phyloP scores from a whole-genome alignment of 2,329 filamentous ascomycete genomes.

The Didymella keratinophila region DNA sequence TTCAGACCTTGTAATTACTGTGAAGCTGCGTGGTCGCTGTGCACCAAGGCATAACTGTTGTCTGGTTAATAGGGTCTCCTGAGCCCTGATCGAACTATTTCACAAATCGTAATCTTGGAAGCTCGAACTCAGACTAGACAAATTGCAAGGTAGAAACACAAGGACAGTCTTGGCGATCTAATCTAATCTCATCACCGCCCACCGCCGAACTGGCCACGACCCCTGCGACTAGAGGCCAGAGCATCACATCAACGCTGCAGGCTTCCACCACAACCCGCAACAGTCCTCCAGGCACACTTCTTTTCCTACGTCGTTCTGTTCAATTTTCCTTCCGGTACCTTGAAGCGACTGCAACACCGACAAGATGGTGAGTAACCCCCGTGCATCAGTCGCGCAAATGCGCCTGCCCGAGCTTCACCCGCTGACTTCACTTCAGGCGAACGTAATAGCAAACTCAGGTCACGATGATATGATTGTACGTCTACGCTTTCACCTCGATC shows the following conservation, averaged over 20 bases:
- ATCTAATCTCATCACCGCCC: slow-evolving; percentile 43
- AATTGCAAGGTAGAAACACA: too few species aligned
- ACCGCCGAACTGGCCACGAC: slow-evolving; percentile 29
- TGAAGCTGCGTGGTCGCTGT: neutral
- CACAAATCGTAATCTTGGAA: neutral
- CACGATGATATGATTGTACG: slow-evolving; percentile 99
- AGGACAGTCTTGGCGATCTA: slow-evolving; percentile 27
- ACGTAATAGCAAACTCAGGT: slow-evolving; percentile 83
- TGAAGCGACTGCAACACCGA: slow-evolving; percentile 18
- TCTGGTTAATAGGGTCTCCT: neutral
- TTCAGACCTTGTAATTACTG: neutral
- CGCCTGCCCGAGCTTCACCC: slow-evolving; percentile 37
- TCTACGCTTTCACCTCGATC: slow-evolving; percentile 36
- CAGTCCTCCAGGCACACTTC: slow-evolving; percentile 8
- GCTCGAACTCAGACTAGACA: neutral
- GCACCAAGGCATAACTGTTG: neutral
- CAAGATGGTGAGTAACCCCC: slow-evolving; percentile 39
- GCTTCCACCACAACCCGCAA: slow-evolving; percentile 28
- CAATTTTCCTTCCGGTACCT: neutral
- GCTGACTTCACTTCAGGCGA: slow-evolving; percentile 62
- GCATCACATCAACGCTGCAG: slow-evolving; percentile 42
- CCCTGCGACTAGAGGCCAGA: slow-evolving; percentile 46
- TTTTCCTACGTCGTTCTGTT: neutral
- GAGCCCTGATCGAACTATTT: neutral
- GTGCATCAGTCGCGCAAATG: slow-evolving; percentile 16